These are phyloP conservation scores for Spiromastix sp. DNA, from an alignment of 2,329 filamentous ascomycete genomes.

Conservation along the genomic window DNA sequence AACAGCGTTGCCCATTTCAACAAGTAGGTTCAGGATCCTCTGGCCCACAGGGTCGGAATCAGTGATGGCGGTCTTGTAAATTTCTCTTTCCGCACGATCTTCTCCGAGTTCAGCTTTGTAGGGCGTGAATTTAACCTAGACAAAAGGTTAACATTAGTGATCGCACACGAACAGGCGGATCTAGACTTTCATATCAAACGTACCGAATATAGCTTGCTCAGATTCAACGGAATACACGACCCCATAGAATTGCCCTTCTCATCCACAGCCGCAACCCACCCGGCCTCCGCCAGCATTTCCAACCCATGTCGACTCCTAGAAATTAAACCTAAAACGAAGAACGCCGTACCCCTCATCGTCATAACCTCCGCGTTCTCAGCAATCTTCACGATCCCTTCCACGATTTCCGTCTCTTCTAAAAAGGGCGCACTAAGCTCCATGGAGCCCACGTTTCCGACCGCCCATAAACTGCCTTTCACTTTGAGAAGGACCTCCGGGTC, in stretches of 20 bases:
- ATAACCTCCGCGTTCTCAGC: constrained; percentile 81
- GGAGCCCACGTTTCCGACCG: constrained; percentile 92
- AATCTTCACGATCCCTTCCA: constrained; percentile 76
- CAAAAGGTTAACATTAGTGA: no score
- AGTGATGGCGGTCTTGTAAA: constrained; percentile 48
- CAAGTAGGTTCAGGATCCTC: constrained; percentile 72
- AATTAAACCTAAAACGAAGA: constrained; percentile 88
- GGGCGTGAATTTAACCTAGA: constrained; percentile 25
- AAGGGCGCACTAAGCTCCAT: constrained; percentile 97
- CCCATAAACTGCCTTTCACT: constrained; percentile 95
- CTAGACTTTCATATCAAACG: no score
- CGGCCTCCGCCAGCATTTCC: constrained; percentile 77
- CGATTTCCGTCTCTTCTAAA: constrained; percentile 79
- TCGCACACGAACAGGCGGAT: no score
- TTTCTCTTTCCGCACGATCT: constrained; percentile 31
- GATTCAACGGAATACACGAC: constrained; percentile 71
- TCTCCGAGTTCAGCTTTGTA: constrained; percentile 33
- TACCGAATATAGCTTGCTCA: constrained; percentile 69
- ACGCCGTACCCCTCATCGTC: constrained; percentile 88
- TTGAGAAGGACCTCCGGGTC: constrained; percentile 81
- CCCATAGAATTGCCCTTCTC: constrained; percentile 73
- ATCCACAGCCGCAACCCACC: constrained; percentile 88
- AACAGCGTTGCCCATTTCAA: constrained; percentile 87
- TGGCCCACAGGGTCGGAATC: constrained; percentile 54
- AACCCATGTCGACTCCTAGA: constrained; percentile 86